A percentile compares a stretch with the other conserved stretches of the same genome.
phyloP scores from a whole-genome alignment of 2,329 filamentous ascomycete species.

The Diaporthe capsici region DNA sequence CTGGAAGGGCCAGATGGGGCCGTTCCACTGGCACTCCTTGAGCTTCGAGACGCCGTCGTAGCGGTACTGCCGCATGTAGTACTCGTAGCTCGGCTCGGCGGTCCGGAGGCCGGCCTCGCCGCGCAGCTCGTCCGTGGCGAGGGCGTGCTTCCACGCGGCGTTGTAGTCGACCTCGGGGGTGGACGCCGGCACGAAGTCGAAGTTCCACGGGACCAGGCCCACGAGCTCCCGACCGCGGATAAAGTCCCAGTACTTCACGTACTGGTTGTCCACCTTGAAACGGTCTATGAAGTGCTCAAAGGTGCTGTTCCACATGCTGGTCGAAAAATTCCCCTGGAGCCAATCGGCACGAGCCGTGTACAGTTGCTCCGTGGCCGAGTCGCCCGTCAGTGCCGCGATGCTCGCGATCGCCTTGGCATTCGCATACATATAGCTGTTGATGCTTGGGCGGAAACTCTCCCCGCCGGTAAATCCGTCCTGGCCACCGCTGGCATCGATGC shows the following conservation, averaged over 20 bases:
- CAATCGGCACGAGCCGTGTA: conserved; percentile 50
- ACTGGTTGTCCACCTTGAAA: conserved; percentile 54
- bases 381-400: conserved; percentile 51
- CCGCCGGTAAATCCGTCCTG: conserved; percentile 57
- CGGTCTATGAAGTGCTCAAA: conserved; percentile 60
- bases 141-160: conserved; percentile 54
- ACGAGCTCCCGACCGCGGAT: conserved; percentile 60
- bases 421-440: conserved; percentile 60
- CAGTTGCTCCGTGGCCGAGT: conserved; percentile 42
- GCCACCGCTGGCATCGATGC: conserved; percentile 57
- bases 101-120: conserved; percentile 54
- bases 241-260: conserved; percentile 55
- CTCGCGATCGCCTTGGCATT: conserved; percentile 58
- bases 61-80: conserved; percentile 60
- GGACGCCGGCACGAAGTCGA: conserved; percentile 57
- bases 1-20: conserved; percentile 60
- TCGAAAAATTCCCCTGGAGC: conserved; percentile 55
- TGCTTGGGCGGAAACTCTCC: conserved; percentile 57
- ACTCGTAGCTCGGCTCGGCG: conserved; percentile 59
- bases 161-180: conserved; percentile 48
- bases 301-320: conserved; percentile 58
- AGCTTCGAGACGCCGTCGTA: conserved; percentile 51
- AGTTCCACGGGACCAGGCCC: conserved; percentile 59
- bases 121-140: conserved; percentile 48
- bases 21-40: conserved; percentile 61